Conservation (phyloP, 495 filamentous ascomycete species). For the Apiosordaria backusii region DNA sequence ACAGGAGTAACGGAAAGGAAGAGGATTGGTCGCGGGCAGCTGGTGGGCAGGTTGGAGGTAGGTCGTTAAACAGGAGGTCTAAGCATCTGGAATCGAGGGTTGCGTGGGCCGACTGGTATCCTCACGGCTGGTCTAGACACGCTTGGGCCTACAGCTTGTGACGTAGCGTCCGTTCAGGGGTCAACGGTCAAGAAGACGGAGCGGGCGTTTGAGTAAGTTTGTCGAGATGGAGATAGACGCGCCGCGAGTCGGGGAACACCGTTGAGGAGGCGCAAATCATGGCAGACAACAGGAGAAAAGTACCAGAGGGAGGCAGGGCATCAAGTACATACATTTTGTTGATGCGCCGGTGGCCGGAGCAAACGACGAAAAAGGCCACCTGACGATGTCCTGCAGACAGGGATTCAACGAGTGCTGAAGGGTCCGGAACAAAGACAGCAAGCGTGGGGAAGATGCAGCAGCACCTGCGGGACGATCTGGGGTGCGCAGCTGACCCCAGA, state of each 20-base stretch:
- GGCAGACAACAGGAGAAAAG: background rate
- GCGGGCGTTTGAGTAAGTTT: constrained; percentile 7
- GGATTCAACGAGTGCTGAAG: background rate
- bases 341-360: background rate
- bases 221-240: background rate
- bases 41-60: background rate
- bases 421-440: background rate
- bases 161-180: background rate
- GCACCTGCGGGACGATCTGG: background rate
- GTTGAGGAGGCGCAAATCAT: background rate
- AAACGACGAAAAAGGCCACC: constrained; percentile 13
- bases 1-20: background rate
- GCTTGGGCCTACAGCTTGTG: background rate
- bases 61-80: background rate
- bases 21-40: background rate
- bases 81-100: background rate
- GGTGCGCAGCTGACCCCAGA: background rate
- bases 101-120: background rate
- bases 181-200: background rate
- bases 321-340: constrained; percentile 1
- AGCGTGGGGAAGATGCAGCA: constrained; percentile 3
- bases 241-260: background rate
- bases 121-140: background rate
- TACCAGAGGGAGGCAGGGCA: background rate
- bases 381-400: constrained; percentile 11